Evolutionary conservation across 1,284 basidiomycete species (phyloP).

Genomic region (Papiliotrema flavescens): DNA sequence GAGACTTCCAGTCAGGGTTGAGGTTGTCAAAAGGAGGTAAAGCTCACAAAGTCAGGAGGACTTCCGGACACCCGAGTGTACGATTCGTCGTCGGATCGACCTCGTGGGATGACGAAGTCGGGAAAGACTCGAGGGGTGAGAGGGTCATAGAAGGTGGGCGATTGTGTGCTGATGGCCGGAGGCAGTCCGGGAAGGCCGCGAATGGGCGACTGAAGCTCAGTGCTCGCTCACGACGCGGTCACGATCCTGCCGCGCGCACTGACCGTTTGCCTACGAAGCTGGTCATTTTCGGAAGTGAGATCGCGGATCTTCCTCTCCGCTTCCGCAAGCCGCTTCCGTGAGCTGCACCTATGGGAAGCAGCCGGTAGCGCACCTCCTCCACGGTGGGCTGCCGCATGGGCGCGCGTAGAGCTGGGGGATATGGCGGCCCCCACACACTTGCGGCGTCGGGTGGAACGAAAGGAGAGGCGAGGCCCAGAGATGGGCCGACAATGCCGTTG

Average conservation of each 20-base stretch:
- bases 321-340: conserved; percentile 15
- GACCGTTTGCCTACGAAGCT: conserved; percentile 16
- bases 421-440: conserved; percentile 26
- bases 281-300: conserved; percentile 30
- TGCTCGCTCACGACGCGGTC: too few relatives aligned
- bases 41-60: too few relatives aligned
- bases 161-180: background rate
- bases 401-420: background rate
- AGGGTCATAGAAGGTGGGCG: background rate
- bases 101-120: too few relatives aligned
- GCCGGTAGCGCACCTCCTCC: conserved; percentile 16
- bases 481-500: conserved; percentile 4
- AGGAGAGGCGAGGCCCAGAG: conserved; percentile 21
- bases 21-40: too few relatives aligned
- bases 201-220: background rate
- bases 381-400: conserved; percentile 9
- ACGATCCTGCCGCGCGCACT: too few relatives aligned
- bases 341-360: background rate
- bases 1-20: too few relatives aligned
- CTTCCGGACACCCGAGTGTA: too few relatives aligned
- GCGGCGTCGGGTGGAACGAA: conserved; percentile 19
- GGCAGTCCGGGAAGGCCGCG: background rate
- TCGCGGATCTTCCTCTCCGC: conserved; percentile 20
- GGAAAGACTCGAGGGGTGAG: background rate
- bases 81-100: too few relatives aligned